Evolutionary conservation across 441 rosid species (phyloP), one percentile per base, ranked within the genome.

Genomic region (Rhodomyrtus psidioides): DNA sequence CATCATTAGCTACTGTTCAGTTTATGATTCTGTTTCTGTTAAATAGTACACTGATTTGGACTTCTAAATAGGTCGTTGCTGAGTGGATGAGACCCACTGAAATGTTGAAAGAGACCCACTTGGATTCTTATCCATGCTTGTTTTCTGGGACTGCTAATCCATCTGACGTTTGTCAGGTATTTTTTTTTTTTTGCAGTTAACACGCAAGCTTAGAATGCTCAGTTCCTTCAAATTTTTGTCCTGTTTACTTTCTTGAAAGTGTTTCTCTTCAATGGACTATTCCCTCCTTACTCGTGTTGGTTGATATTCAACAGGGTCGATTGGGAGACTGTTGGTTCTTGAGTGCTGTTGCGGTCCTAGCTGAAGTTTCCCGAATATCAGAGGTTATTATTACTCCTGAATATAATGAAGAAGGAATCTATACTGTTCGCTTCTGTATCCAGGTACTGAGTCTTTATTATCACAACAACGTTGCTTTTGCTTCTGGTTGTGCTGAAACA

Each of bases 131-230:
- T 46, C 99, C 99, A 53, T 98, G 99, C 95, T 93, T 98, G 88
- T 95, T 96, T 92, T 95, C 97, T 86, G 99, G 99, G 89, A 90
- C 91, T 87, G 98, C 97, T 56, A 95, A 98, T 91, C 99, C 99
- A 12, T 97, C 99, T 76, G 99, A 98, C 94, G 99, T 98, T 94
- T 98, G 99, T 90, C 99, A 98, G 99, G 99, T 98, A 89, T 86
- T 84, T 84, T 75, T 75, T 84, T 75, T 75, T 53, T 85, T 83
- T 84, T 70, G 79, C 49, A 34, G 21, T 10, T 34, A 9, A 19
- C n/a, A 62, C 44, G 13, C 75, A 34, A 70, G 79, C 21, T 81
- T 91, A 39, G 85, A 75, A 53, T 83, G 58, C 27, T 83, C 49
- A 27, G 26, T 53, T n/a, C 82, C 42, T 81, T 70, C 56, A 81